A percentile compares a stretch with the other conserved stretches of the same genome.
These are phyloP conservation scores for Rubia tinctorum DNA, from an alignment of 305 asterid genomes.

Conservation along the genomic window DNA sequence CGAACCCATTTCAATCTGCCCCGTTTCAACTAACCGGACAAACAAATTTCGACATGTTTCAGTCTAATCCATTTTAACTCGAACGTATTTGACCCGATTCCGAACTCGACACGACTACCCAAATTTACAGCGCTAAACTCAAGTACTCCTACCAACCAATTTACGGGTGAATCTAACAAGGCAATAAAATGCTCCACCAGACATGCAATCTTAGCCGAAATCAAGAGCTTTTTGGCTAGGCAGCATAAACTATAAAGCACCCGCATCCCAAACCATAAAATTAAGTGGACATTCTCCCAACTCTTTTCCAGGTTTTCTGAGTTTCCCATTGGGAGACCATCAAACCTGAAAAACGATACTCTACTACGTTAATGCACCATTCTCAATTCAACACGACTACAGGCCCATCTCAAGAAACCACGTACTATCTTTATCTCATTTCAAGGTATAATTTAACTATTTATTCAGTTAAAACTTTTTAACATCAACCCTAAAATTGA, in stretches of 20 bases:
- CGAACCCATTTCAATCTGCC: no score
- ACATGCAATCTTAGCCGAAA: not conserved
- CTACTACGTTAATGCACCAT: not conserved
- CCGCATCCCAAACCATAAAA: not conserved
- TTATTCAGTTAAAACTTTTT: no score
- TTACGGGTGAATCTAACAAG: not conserved
- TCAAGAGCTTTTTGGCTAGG: not conserved
- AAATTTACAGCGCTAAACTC: no score
- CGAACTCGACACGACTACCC: no score
- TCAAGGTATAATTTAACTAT: no score
- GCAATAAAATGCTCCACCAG: not conserved
- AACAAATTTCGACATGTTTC: no score
- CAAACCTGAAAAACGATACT: not conserved
- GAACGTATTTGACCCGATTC: no score
- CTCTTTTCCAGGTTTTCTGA: conserved; percentile 10
- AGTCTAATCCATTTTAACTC: no score
- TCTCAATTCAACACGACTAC: not conserved
- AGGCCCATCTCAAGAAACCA: not conserved
- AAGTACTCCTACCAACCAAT: no score
- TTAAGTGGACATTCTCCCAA: not conserved
- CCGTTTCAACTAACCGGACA: no score
- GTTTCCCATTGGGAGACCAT: conserved; percentile 5
- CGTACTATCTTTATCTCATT: no score
- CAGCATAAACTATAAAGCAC: not conserved
- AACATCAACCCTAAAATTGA: no score